Evolutionary conservation across 768 basidiomycete genomes (phyloP), one percentile per base, ranked within the genome.

Genomic region (Russula dissimulans): DNA sequence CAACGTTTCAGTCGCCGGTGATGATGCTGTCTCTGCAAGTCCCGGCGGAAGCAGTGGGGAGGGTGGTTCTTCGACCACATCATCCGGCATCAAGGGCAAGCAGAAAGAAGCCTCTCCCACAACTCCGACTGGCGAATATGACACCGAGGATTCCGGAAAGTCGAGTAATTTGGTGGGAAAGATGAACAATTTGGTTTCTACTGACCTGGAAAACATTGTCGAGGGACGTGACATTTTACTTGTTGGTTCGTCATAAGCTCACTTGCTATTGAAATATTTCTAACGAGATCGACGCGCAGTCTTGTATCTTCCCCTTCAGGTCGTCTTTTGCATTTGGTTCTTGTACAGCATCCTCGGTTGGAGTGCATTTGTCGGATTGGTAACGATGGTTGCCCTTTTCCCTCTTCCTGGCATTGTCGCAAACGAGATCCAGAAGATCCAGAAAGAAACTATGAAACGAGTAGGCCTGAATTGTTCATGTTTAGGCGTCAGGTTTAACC

Each of bases 141-240:
- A 36, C 18, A 6, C 42, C 17, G 50, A 51, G 42, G 51, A 54
- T 38, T 10, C 26, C 29, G 44, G 48, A 3, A 53, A 60, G 34
- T 68, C 71, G 11, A 73, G 72, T 9, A 84, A 85, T 67, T 71
- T 88, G 18, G 79, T 83, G 41, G 89, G 90, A 10, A 87, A 82
- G 68, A 84, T 91, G 68, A 91, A 86, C 69, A 91, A 89, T 56
- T 72, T 90, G 6, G 80, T 88, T 38, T 83, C 87, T 8, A 83
- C 84, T 1, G 89, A 91, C 70, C 66, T 81, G 49, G 66, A 62
- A 50, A 69, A 67, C 42, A 51, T 73, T 17, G 49, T 67, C 17
- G 65, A 67, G 2, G 72, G 67, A n/a, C 68, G 71, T 11, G 67
- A 71, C 51, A 69, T 69, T 46, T 48, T 57, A 10, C 49, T 65